A percentile compares a stretch with the other conserved stretches of the same genome.
Evolutionary conservation across 1,139 yeast species (phyloP).

Genomic region (Blastobotrys apis): DNA sequence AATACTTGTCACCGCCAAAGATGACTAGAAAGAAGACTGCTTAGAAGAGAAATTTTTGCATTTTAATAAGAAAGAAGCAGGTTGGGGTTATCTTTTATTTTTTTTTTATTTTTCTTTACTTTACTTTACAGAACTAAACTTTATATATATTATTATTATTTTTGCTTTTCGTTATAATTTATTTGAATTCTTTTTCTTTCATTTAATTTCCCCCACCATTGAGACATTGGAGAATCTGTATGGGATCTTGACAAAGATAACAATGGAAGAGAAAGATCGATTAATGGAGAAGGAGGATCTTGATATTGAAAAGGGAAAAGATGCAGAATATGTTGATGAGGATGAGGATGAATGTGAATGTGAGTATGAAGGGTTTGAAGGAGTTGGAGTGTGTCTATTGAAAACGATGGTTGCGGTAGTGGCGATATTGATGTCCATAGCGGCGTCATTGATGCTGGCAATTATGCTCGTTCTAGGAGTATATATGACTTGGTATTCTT

Average conservation of each 20-base stretch:
- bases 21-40: constrained; percentile 16
- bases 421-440: neutral
- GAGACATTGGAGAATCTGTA: too few relatives aligned
- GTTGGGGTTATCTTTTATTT: neutral
- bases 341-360: too few relatives aligned
- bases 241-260: too few relatives aligned
- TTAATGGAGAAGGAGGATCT: too few relatives aligned
- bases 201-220: neutral
- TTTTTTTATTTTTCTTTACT: constrained; percentile 3
- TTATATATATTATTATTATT: neutral
- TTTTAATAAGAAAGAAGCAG: too few relatives aligned
- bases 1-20: constrained; percentile 25
- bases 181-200: neutral
- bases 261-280: too few relatives aligned
- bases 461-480: neutral
- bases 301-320: too few relatives aligned
- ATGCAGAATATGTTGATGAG: too few relatives aligned
- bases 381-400: neutral
- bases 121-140: neutral
- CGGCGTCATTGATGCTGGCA: neutral
- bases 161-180: neutral
- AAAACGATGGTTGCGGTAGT: neutral
- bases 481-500: neutral
- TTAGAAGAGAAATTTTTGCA: too few relatives aligned
- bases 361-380: too few relatives aligned